Percentiles rank a stretch among this genome's conserved stretches.
phyloP scores from a whole-genome alignment of 169 alveolate genomes.

The Toxoplasma gondii region DNA sequence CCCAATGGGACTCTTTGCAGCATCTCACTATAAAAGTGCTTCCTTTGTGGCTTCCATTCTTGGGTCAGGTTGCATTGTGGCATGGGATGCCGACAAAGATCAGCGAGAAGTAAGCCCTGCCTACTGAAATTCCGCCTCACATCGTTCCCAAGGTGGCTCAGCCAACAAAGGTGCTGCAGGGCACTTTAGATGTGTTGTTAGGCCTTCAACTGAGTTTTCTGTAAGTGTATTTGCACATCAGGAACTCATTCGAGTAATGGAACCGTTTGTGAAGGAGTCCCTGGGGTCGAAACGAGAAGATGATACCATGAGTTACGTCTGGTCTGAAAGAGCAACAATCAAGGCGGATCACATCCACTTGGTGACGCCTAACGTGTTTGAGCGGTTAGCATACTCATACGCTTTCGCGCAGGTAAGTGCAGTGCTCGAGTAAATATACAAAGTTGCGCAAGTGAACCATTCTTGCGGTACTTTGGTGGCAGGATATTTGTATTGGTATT shows the following conservation, averaged over 20 bases:
- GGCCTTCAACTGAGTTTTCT: no score
- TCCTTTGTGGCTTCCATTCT: no score
- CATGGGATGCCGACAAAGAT: slow-evolving; percentile 76
- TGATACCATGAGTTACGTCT: slow-evolving; percentile 75
- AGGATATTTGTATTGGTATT: neutral
- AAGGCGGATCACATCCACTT: slow-evolving; percentile 81
- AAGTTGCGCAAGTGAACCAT: neutral
- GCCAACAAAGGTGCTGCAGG: no score
- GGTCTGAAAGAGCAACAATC: slow-evolving; percentile 75
- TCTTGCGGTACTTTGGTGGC: neutral
- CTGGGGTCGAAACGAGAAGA: slow-evolving; percentile 64
- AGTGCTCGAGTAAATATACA: neutral
- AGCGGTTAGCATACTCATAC: slow-evolving; percentile 80
- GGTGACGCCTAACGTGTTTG: slow-evolving; percentile 76
- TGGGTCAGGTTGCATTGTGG: slow-evolving; percentile 73
- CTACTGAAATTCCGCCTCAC: neutral
- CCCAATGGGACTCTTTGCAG: neutral
- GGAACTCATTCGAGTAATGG: neutral
- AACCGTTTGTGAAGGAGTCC: slow-evolving; percentile 48
- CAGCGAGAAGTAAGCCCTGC: slow-evolving; percentile 71
- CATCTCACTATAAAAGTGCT: neutral
- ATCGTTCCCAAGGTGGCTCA: neutral
- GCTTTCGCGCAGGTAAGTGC: slow-evolving; percentile 82
- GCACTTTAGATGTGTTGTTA: no score
- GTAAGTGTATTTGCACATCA: neutral